Percentiles rank a stretch among this genome's conserved stretches.
phyloP scores from a whole-genome alignment of 225 moss, liverwort and hornwort genomes.

The Straminergon stramineum region DNA sequence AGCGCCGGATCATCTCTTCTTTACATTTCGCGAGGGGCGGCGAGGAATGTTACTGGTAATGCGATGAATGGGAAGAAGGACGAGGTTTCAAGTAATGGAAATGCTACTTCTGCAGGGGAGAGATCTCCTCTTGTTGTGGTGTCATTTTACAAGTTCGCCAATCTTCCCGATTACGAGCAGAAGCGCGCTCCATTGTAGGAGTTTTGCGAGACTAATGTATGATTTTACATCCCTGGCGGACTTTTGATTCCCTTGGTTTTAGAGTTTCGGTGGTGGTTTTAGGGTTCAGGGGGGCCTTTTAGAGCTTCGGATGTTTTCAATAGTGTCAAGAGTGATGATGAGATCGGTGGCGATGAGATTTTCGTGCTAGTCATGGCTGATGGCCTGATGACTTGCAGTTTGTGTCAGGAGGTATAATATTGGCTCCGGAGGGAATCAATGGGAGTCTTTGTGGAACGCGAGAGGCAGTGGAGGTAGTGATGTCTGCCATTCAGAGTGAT shows the following conservation, averaged over 20 bases:
- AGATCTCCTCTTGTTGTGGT: slow-evolving; percentile 49
- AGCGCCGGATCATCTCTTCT: background rate
- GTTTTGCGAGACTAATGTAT: slow-evolving; percentile 73
- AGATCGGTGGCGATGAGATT: background rate
- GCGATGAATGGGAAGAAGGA: background rate
- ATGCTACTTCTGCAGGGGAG: background rate
- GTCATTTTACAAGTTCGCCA: slow-evolving; percentile 82
- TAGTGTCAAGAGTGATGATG: background rate
- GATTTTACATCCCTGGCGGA: background rate
- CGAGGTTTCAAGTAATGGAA: background rate
- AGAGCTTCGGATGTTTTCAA: background rate
- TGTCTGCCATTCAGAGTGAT: slow-evolving; percentile 56
- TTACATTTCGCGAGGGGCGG: background rate
- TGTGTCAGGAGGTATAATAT: slow-evolving; percentile 87
- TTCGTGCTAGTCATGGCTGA: background rate
- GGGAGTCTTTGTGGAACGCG: slow-evolving; percentile 89
- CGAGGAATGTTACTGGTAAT: background rate
- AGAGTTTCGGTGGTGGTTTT: background rate
- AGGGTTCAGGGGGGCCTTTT: background rate
- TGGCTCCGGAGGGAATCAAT: slow-evolving; percentile 91
- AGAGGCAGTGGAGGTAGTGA: slow-evolving; percentile 66
- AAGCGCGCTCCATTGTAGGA: slow-evolving; percentile 61
- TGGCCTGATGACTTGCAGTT: slow-evolving; percentile 49
- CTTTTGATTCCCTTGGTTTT: background rate
- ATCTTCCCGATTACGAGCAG: slow-evolving; percentile 53